Base-by-base conservation (phyloP, 2,329 filamentous ascomycete species). In the Colletotrichum limetticola region DNA sequence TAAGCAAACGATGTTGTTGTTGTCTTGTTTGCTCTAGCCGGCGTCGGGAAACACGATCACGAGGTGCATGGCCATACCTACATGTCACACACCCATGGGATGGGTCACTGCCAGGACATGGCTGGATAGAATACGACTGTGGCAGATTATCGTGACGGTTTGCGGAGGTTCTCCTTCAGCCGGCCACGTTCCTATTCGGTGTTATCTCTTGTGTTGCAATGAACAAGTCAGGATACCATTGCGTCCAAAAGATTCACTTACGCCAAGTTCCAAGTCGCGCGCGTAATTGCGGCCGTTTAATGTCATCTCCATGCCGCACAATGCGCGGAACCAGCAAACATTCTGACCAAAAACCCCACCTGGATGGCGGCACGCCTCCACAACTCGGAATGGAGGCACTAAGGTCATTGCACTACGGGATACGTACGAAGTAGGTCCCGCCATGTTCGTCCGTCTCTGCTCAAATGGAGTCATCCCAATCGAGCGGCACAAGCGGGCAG, bases 401-500 rank as follows among this genome's bases (percentile, higher is more conserved):
- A 49, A 49, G 42, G 19, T 9, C 6, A 42, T 19, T 19, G 3
- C 16, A 42, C 37, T 42, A 8, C 16, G 37, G 37, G 37, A 42
- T 42, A 42, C 37, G 37, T 42, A 49, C 42, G 42, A 49, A 22
- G 19, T 11, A 49, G 19, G 19, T n/a, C 32, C 8, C 22, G 30
- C 22, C 57, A 35, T 56, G 32, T 16, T 53, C 26, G 22, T 16
- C 46, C 46, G 12, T 37, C 24, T 46, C 49, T 35, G 46, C 60
- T 24, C 24, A 3, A 19, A 42, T 42, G 26, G 22, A n/a, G 52
- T n/a, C 24, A 46, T 60, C 61, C 60, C 67, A 60, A 55, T 49
- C 16, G 60, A 53, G 53, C 61, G 71, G 71, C 66, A 73, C 60
- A 57, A 35, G 49, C 60, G 71, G 59, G 63, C 49, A 55, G 56